A percentile compares a stretch with the other conserved stretches of the same genome.
Evolutionary conservation across 176 grass and related monocot species (phyloP).

Genomic region (Juncus inflexus): DNA sequence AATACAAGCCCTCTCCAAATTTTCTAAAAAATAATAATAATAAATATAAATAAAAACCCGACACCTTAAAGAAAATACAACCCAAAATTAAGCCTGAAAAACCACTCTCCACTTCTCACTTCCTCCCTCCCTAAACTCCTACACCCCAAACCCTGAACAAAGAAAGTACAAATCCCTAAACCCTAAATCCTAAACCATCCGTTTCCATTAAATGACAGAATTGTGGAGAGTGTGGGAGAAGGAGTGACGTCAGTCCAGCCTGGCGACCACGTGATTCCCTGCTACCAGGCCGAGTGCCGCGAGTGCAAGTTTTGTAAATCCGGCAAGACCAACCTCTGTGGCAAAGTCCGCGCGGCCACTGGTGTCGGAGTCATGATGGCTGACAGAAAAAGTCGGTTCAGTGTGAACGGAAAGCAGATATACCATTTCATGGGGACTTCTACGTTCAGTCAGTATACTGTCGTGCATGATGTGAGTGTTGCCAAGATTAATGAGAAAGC

Average conservation of each 20-base stretch:
- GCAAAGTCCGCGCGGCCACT: constrained; percentile 81
- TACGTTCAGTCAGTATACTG: constrained; percentile 97
- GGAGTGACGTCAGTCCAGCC: constrained; percentile 85
- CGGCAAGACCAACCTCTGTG: constrained; percentile 94
- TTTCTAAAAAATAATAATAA: too few relatives aligned
- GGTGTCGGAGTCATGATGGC: constrained; percentile 92
- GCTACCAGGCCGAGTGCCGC: constrained; percentile 90
- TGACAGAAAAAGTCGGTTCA: constrained; percentile 77
- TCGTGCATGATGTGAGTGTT: constrained; percentile 96
- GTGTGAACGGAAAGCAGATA: constrained; percentile 73
- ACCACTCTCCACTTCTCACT: too few relatives aligned
- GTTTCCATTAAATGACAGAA: constrained; percentile 31
- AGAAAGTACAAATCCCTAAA: too few relatives aligned
- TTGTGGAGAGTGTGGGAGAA: constrained; percentile 96
- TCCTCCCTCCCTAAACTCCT: too few relatives aligned
- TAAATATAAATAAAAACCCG: too few relatives aligned
- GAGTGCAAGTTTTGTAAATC: constrained; percentile 96
- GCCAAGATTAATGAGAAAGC: constrained; percentile 86
- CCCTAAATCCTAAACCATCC: neutral
- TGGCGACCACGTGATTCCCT: constrained; percentile 97
- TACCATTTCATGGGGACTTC: constrained; percentile 99
- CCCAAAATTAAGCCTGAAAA: too few relatives aligned
- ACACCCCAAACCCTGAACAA: too few relatives aligned
- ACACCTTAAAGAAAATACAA: too few relatives aligned
- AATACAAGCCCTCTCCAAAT: too few relatives aligned